Percentiles rank a stretch among this genome's conserved stretches.
These are phyloP conservation scores for Claviceps sp. DNA, from an alignment of 2,329 filamentous ascomycete genomes.

Conservation along the genomic window DNA sequence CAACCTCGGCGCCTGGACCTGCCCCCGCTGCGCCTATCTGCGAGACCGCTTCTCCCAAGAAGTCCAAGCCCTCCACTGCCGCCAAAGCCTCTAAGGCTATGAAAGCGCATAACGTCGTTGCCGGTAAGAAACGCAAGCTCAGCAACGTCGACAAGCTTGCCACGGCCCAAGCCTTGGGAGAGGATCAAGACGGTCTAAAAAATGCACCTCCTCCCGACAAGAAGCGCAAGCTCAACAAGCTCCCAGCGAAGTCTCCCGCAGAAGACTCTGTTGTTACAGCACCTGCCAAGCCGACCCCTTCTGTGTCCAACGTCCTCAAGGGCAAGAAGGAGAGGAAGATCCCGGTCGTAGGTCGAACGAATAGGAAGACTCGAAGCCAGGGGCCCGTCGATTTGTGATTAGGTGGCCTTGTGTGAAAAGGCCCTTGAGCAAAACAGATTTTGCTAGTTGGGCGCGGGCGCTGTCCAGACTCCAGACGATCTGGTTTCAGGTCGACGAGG, in stretches of 20 bases:
- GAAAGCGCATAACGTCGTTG: conserved; percentile 6
- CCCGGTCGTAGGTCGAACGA: conserved; percentile 21
- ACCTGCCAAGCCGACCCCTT: background rate
- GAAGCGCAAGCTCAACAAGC: conserved; percentile 26
- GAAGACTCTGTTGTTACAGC: background rate
- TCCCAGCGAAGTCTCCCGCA: background rate
- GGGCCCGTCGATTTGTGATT: conserved; percentile 20
- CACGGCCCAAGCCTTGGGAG: conserved; percentile 4
- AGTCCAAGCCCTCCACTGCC: no score
- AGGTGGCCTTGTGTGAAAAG: no score
- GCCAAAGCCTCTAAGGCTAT: no score
- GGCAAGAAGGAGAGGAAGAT: conserved; percentile 25
- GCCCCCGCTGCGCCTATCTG: background rate
- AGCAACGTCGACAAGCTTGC: conserved; percentile 15
- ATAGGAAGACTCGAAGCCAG: conserved; percentile 30
- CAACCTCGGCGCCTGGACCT: conserved; percentile 1
- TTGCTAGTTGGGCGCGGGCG: no score
- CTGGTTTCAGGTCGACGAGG: no score
- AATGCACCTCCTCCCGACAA: conserved; percentile 18
- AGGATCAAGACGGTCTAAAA: conserved; percentile 11
- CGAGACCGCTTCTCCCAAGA: no score
- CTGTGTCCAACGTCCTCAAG: conserved; percentile 15
- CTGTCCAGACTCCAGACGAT: no score
- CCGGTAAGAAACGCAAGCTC: conserved; percentile 28
- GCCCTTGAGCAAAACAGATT: no score